Base-by-base conservation (phyloP, 2,329 filamentous ascomycete genomes). In the Ceratocystis alfenasii region DNA sequence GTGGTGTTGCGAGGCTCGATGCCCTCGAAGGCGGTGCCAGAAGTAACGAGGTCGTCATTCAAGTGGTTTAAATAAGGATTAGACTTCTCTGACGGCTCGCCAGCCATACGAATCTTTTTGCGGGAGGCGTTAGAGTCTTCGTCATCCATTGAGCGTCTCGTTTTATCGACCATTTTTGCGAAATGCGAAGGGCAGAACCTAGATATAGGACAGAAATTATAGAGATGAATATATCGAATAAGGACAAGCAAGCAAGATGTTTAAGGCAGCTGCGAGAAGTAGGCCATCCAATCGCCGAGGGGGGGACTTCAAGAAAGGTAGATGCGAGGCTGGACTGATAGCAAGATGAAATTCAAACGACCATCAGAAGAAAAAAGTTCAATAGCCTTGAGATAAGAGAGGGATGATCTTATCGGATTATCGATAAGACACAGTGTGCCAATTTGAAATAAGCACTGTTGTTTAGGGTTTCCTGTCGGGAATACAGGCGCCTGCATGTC, bases 21-120 rank as follows among this genome's bases (percentile, higher is more conserved):
- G 36, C 64, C 62, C 55, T 68, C 64, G 20, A 66, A 68, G 62
- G 65, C 62, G 17, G 64, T 68, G 55, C 70, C 74, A 33, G 70
- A 70, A 65, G 73, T 70, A 63, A 71, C 68, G 67, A 71, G 69
- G 68, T 82, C 77, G 69, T 87, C 81, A 76, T 93, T 86, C 84
- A 88, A 88, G 76, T 99, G 94, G 66, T 91, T 89, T 69, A 99
- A 85, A 78, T 99, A 97, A 1, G 89, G 90, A 74, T 97, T 97
- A 74, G 82, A 74, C 69, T 75, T 76, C 20, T 72, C 70, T 36
- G 70, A 62, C 67, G 68, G 50, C 64, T 62, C 62, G 30, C 30
- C 57, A 41, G 68, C 69, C 71, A 75, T 79, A 69, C 75, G 76
- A 53, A 74, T 72, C 74, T 79, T 81, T 70, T 79, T 79, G 68